Evolutionary conservation across 345 rosid genomes (phyloP), one percentile per base, ranked within the genome.

Genomic region (Reutealis trisperma): DNA sequence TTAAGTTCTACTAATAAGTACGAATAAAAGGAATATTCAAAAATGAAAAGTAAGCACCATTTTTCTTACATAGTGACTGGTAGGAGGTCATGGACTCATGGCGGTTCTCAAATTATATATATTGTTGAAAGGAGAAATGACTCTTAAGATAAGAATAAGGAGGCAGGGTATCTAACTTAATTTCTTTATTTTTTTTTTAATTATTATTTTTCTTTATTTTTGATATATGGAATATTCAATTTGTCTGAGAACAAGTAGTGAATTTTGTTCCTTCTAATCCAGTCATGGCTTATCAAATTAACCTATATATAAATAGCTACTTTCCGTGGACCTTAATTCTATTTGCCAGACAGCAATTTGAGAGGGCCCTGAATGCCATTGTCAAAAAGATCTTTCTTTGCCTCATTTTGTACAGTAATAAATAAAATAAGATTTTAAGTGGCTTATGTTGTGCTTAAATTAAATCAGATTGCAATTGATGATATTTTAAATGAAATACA

Each of bases 11-110:
- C 37, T 2, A 34, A 34, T 34, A 70, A 74, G 78, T 70, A 69
- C 75, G 8, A 57, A 73, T 72, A 14, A 57, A 73, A 66, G 77
- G 81, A 79, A 86, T 82, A 89, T 83, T 81, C 82, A 74, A 74
- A 89, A 82, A 77, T 75, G 69, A 76, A 86, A 85, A 85, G 84
- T 75, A 70, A 83, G 22, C 69, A 42, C 71, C 71, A 81, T 83
- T 86, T 83, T 70, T 78, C 66, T 65, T 63, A 13, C 27, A 72
- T 51, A 77, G 52, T 67, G 78, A 75, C 49, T 66, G 66, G 76
- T 81, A 51, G 62, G 52, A 14, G 21, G 16, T 22, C 18, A 55
- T 49, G 64, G 65, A 30, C 49, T 65, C 27, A 57, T 49, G 67
- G 32, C 16, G 30, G 3, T 52, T 73, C 37, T 22, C 63, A 73